Conservation (phyloP, 331 rosid species). For the Erythrophleum ivorense region DNA sequence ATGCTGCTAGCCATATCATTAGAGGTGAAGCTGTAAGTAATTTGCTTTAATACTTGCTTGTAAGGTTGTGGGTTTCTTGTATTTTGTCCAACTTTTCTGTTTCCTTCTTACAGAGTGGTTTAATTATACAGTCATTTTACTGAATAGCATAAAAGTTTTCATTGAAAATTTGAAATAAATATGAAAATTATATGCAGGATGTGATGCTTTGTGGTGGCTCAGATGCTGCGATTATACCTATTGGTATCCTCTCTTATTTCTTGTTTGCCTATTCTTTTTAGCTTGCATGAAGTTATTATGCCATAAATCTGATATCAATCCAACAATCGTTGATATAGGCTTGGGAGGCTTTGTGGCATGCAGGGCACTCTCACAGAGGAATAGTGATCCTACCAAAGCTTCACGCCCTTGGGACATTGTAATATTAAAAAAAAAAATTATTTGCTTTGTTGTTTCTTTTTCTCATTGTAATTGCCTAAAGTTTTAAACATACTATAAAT, state of each 20-base stretch:
- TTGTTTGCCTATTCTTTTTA: slow-evolving; percentile 20
- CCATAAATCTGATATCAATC: slow-evolving; percentile 32
- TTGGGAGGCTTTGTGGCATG: slow-evolving; percentile 99
- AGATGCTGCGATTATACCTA: slow-evolving; percentile 90
- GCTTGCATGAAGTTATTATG: slow-evolving; percentile 28
- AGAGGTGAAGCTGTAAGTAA: slow-evolving; percentile 98
- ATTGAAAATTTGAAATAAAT: slow-evolving; percentile 15
- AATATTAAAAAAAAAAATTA: slow-evolving; percentile 43
- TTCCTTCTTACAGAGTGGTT: slow-evolving; percentile 17
- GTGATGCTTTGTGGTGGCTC: slow-evolving; percentile 98
- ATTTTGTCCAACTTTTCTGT: not conserved
- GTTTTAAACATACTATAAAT: not conserved
- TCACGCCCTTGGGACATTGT: slow-evolving; percentile 99
- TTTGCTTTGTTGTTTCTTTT: slow-evolving; percentile 17
- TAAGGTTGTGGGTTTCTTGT: slow-evolving; percentile 11
- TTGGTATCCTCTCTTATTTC: slow-evolving; percentile 57
- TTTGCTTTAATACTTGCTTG: slow-evolving; percentile 37
- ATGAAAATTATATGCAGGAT: slow-evolving; percentile 62
- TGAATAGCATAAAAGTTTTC: slow-evolving; percentile 3
- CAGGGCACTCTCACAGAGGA: slow-evolving; percentile 93
- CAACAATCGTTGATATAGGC: slow-evolving; percentile 58
- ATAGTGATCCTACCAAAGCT: slow-evolving; percentile 89
- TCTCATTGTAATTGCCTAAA: slow-evolving; percentile 8
- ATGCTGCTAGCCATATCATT: slow-evolving; percentile 90
- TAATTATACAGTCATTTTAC: slow-evolving; percentile 8